Conservation (phyloP, 192 early-diverging fungal species). For the Dissophora globulifera region DNA sequence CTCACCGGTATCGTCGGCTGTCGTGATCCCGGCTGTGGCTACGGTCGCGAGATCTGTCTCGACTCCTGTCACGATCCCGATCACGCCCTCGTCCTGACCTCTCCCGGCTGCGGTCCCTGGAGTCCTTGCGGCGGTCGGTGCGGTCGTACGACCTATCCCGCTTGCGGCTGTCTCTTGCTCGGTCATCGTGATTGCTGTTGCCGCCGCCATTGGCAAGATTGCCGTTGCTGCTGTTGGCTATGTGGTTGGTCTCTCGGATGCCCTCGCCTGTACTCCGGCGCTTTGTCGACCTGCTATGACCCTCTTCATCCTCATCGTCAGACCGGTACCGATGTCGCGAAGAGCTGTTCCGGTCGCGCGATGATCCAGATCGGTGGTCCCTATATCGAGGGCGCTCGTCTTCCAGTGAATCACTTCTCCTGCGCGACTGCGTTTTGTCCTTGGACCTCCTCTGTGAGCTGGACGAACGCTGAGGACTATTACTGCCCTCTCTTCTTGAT, state of each 20-base stretch:
- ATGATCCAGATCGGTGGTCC: conserved; percentile 41
- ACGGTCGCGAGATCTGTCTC: conserved; percentile 38
- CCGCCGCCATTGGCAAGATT: conserved; percentile 21
- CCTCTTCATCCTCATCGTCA: conserved; percentile 42
- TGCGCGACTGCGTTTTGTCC: conserved; percentile 25
- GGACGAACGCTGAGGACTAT: conserved; percentile 21
- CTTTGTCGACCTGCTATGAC: conserved; percentile 33
- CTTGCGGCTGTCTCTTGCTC: conserved; percentile 41
- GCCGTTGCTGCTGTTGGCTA: conserved; percentile 29
- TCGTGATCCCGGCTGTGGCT: conserved; percentile 40
- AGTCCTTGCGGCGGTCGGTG: conserved; percentile 38
- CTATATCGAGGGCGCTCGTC: conserved; percentile 39
- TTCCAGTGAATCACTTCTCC: conserved; percentile 42
- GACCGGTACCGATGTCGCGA: conserved; percentile 42
- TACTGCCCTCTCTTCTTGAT: conserved; percentile 26
- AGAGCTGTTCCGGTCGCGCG: conserved; percentile 30
- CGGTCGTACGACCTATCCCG: conserved; percentile 46
- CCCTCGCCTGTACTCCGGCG: conserved; percentile 49
- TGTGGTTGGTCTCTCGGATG: conserved; percentile 27
- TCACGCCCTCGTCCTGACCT: conserved; percentile 35
- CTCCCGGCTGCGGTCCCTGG: conserved; percentile 40
- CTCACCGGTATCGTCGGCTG: conserved; percentile 42
- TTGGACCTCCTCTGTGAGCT: conserved; percentile 25
- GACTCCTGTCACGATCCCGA: conserved; percentile 40
- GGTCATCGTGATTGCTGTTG: conserved; percentile 32